These are phyloP conservation scores for Leptographium flavum DNA, from an alignment of 2,329 filamentous ascomycete species.

Conservation along the genomic window DNA sequence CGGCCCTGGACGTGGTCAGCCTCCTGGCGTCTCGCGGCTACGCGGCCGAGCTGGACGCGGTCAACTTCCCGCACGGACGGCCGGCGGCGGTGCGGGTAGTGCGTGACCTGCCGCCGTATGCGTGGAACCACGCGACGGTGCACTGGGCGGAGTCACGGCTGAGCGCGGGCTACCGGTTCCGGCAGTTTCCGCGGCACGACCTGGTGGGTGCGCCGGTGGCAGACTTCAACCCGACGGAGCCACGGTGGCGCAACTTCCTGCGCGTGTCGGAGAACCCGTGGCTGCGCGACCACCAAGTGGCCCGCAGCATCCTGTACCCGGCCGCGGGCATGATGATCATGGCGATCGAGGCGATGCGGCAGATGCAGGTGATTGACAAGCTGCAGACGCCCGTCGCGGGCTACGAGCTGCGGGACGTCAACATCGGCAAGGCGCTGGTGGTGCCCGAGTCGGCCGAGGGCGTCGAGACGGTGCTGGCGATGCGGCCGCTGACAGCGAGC, in stretches of 20 bases:
- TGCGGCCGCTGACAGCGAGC: background rate
- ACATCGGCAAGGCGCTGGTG: background rate
- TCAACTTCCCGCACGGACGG: constrained; percentile 6
- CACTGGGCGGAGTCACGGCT: constrained; percentile 29
- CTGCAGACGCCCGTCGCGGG: background rate
- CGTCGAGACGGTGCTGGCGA: background rate
- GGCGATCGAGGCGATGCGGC: constrained; percentile 5
- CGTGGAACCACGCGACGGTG: constrained; percentile 26
- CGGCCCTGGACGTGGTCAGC: constrained; percentile 8
- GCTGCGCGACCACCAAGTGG: constrained; percentile 16
- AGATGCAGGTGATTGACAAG: background rate
- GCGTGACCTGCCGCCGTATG: constrained; percentile 28
- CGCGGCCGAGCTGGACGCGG: constrained; percentile 3
- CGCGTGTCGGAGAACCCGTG: constrained; percentile 19
- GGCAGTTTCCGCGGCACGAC: constrained; percentile 20
- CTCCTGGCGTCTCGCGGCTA: constrained; percentile 6
- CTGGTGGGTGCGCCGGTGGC: constrained; percentile 19
- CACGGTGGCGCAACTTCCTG: constrained; percentile 16
- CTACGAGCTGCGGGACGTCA: background rate
- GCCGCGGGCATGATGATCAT: constrained; percentile 23
- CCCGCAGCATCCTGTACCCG: constrained; percentile 21
- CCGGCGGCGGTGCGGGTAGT: constrained; percentile 13
- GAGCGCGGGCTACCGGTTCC: constrained; percentile 15
- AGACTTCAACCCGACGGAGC: constrained; percentile 11
- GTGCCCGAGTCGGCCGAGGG: background rate